Conservation (phyloP, 352 stramenopile genomes). For the Phytophthora lateralis region DNA sequence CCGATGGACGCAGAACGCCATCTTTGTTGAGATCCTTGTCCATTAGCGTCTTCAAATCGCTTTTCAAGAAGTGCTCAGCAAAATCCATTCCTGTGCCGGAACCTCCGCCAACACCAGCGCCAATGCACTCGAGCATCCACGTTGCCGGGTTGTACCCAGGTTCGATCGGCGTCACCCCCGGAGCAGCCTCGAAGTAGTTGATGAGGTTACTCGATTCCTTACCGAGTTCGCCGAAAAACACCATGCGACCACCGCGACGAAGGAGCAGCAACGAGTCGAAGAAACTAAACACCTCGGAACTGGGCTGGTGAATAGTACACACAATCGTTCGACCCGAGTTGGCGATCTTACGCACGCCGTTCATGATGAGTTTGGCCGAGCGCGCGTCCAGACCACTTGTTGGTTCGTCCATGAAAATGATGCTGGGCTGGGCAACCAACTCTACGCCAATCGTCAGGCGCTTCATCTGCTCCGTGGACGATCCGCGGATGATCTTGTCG, state of each 20-base stretch:
- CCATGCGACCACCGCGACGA: constrained; percentile 49
- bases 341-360: constrained; percentile 89
- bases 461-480: constrained; percentile 67
- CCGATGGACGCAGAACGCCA: constrained; percentile 42
- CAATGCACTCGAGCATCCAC: constrained; percentile 90
- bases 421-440: constrained; percentile 80
- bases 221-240: constrained; percentile 68
- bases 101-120: constrained; percentile 39
- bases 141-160: constrained; percentile 90
- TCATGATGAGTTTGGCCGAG: constrained; percentile 86
- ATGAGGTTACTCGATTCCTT: constrained; percentile 51
- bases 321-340: constrained; percentile 77
- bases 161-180: constrained; percentile 51
- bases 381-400: constrained; percentile 89
- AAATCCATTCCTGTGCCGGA: constrained; percentile 39
- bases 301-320: constrained; percentile 94
- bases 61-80: constrained; percentile 43
- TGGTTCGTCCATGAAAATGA: constrained; percentile 92
- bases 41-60: constrained; percentile 39
- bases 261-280: constrained; percentile 90
- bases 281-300: constrained; percentile 86
- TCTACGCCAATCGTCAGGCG: constrained; percentile 89
- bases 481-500: constrained; percentile 61
- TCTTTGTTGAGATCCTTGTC: constrained; percentile 51
- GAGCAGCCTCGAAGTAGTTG: constrained; percentile 54